Base-by-base conservation (phyloP, 2,329 filamentous ascomycete genomes). In the Neonectria ditissima region DNA sequence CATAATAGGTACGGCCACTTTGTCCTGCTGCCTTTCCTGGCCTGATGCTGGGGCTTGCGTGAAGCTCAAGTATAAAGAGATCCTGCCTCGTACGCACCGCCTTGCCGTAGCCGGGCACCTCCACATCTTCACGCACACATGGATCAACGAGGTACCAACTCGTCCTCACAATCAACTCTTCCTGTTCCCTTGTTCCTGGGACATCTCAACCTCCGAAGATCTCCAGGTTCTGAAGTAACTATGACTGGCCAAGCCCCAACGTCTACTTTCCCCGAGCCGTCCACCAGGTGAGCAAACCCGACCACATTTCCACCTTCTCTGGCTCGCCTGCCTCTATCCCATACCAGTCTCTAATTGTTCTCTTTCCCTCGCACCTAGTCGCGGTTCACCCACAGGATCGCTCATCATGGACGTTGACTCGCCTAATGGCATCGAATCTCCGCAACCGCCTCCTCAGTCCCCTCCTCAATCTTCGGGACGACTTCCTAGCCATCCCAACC, bases 231-330 rank as follows among this genome's bases (percentile, higher is more conserved):
- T 30, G 16, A 50, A 50, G 28, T 5, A 50, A 20, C n/a, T 18
- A 50, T 32, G 47, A 30, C 28, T 32, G 47, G 47, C n/a, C 47
- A 18, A 4, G 10, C 26, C 18, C 26, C 28, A 50, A 20, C 28
- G 7, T 50, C 47, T 14, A 50, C 47, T 8, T 50, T 50, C n/a
- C 47, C 47, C 13, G 47, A 50, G 18, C 47, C 47, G n/a, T 8
- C 28, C 10, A 50, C 28, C 28, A n/a, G 47, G 47, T 50, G 22
- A 34, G 47, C n/a, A 13, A 50, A 24, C 13, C 26, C n/a, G 14
- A 20, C n/a, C 11, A 5, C 47, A 50, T 22, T n/a, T 20, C 10
- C 30, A 32, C 16, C 14, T n/a, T 41, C n/a, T 41, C 37, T 4
- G n/a, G n/a, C 28, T 32, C 28, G n/a, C 10, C n/a, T 32, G 47